Evolutionary conservation across 371 early-diverging fungal genomes (phyloP), one percentile per base, ranked within the genome.

Genomic region (Apophysomyces trapeziformis): DNA sequence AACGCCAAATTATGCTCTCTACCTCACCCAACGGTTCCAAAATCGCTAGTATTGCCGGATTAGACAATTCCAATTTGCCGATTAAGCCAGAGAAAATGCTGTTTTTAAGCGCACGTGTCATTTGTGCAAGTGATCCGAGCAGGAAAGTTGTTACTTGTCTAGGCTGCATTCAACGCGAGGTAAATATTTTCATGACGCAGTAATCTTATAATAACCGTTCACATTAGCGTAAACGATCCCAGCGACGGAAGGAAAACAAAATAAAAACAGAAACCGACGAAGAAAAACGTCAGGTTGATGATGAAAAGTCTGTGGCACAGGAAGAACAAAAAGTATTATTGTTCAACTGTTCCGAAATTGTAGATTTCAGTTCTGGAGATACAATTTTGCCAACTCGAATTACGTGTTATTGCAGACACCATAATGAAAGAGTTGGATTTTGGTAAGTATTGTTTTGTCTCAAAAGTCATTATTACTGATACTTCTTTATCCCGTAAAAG

Each of bases 371-470:
- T 73, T 89, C 90, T 58, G 97, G 97, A 43, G 96, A 95, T 74
- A 88, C 92, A 1, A 90, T 93, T 64, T 72, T 97, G 37, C 96
- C 97, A 16, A 93, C 96, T 3, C 86, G 97, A 35, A 94, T 97
- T 69, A 96, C 96, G 7, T 97, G 97, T 80, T 97, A 97, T 73
- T 96, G 96, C 75, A 82, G 97, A 32, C 97, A 97, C 69, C 96
- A 96, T 68, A 86, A 89, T 67, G 97, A 97, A 71, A 91, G 93
- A 79, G 73, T 89, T 4, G 97, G 97, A 1, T 97, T 97, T 71
- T 93, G 82, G 82, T 69, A 70, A 63, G 67, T 67, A 26, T 46
- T 18, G 13, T 59, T n/a, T 16, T 32, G 12, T 13, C 16, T 35
- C 46, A 36, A 3, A 26, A 45, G 47, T 58, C 58, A 26, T 43